These are phyloP conservation scores for Populus tomentosa DNA, from an alignment of 441 rosid species.

Conservation along the genomic window DNA sequence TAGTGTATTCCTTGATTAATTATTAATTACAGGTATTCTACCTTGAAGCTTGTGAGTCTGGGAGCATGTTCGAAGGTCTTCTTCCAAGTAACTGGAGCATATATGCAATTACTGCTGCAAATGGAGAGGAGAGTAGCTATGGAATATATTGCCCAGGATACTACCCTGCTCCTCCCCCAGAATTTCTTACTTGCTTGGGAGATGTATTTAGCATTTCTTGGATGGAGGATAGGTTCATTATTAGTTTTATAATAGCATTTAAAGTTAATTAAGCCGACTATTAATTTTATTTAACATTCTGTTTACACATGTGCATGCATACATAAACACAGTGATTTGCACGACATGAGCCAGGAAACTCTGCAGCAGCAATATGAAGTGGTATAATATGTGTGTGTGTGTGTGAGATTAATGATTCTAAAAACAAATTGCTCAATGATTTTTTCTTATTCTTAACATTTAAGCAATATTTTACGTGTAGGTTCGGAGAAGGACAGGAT, in stretches of 20 bases:
- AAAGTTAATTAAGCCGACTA: not conserved
- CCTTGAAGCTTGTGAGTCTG: conserved; percentile 74
- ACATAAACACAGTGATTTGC: conserved; percentile 27
- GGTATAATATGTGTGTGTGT: conserved; percentile 8
- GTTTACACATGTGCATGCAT: not conserved
- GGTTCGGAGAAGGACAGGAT: conserved; percentile 46
- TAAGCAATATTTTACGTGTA: not conserved
- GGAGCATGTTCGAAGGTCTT: conserved; percentile 64
- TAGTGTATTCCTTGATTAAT: not conserved
- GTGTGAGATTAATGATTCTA: not conserved
- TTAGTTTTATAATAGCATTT: not conserved
- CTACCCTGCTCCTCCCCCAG: conserved; percentile 31
- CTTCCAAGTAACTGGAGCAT: conserved; percentile 43
- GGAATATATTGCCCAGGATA: conserved; percentile 41
- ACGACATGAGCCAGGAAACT: conserved; percentile 42
- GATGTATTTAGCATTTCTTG: conserved; percentile 66
- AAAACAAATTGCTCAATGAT: not conserved
- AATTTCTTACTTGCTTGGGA: conserved; percentile 49
- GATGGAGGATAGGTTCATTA: conserved; percentile 65
- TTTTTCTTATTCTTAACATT: not conserved
- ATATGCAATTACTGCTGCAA: conserved; percentile 54
- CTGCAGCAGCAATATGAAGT: conserved; percentile 32
- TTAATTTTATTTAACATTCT: not conserved
- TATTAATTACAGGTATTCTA: conserved; percentile 43
- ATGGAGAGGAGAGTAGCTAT: conserved; percentile 46